Evolutionary conservation across 1,284 basidiomycete genomes (phyloP).

Genomic region (Cryptococcus jaspeensis): DNA sequence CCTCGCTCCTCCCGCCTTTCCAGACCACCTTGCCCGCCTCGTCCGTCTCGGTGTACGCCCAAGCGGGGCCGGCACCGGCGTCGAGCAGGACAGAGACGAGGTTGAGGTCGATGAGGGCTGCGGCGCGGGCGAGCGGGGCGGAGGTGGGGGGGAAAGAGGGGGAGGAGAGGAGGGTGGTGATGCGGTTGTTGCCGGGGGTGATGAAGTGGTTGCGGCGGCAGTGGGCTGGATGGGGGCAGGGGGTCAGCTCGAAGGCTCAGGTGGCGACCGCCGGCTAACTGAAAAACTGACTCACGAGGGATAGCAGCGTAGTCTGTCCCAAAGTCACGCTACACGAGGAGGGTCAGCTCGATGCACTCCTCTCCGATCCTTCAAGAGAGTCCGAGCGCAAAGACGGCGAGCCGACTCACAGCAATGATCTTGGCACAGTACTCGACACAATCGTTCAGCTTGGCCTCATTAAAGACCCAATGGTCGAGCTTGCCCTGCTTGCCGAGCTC

Average conservation of each 20-base stretch:
- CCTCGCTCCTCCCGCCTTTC: conserved; percentile 75
- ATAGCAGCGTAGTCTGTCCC: conserved; percentile 52
- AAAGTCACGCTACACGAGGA: conserved; percentile 71
- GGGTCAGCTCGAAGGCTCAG: not conserved
- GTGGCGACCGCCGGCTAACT: not conserved
- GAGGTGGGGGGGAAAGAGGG: conserved; percentile 19
- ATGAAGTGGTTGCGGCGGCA: conserved; percentile 84
- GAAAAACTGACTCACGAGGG: conserved; percentile 28
- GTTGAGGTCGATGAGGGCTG: conserved; percentile 82
- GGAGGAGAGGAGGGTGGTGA: conserved; percentile 53
- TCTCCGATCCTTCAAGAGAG: not conserved
- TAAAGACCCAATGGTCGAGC: conserved; percentile 81
- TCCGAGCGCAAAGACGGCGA: not conserved
- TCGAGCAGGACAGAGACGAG: conserved; percentile 90
- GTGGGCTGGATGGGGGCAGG: conserved; percentile 58
- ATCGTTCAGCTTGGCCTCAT: conserved; percentile 67
- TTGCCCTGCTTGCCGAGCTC: conserved; percentile 68
- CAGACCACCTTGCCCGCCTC: conserved; percentile 29
- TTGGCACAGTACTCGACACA: conserved; percentile 77
- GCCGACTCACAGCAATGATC: conserved; percentile 67
- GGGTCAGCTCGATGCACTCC: not conserved
- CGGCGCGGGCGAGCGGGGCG: conserved; percentile 61
- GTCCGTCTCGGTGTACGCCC: conserved; percentile 69
- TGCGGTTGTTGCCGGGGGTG: conserved; percentile 60
- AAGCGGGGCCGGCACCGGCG: conserved; percentile 82